Evolutionary conservation across 2,329 filamentous ascomycete genomes (phyloP).

Genomic region (Dactylellina parvicollis): DNA sequence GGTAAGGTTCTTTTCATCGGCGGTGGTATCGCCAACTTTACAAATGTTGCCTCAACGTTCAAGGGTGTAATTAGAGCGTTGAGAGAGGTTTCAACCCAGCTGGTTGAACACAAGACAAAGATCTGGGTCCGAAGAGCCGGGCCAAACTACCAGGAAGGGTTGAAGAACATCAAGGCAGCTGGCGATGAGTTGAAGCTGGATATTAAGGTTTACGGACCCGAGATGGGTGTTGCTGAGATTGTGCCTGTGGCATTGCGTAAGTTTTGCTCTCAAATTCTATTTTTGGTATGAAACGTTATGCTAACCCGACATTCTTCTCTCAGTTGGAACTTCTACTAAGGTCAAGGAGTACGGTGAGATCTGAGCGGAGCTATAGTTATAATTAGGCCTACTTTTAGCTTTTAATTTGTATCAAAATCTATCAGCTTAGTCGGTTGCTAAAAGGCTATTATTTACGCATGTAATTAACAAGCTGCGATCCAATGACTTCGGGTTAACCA

Average conservation of each 20-base stretch:
- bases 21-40: constrained; percentile 99
- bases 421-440: no score
- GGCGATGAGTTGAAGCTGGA: constrained; percentile 92
- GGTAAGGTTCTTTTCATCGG: constrained; percentile 99
- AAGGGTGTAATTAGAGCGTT: constrained; percentile 99
- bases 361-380: constrained; percentile 4
- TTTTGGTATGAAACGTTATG: neutral
- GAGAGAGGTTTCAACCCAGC: constrained; percentile 82
- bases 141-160: constrained; percentile 99
- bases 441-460: no score
- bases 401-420: no score
- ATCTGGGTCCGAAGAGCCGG: constrained; percentile 85
- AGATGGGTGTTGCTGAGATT: constrained; percentile 92
- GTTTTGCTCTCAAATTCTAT: constrained; percentile 1
- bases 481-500: no score
- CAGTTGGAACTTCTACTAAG: constrained; percentile 47
- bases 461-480: no score
- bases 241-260: constrained; percentile 81
- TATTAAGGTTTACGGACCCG: constrained; percentile 87
- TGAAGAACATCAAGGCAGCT: constrained; percentile 99
- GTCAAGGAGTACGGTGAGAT: constrained; percentile 52
- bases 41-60: constrained; percentile 98
- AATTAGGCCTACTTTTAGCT: no score
- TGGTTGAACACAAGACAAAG: constrained; percentile 96
- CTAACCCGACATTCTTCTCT: neutral